Base-by-base conservation (phyloP, 495 filamentous ascomycete genomes). In the Penicillium maclennaniae region DNA sequence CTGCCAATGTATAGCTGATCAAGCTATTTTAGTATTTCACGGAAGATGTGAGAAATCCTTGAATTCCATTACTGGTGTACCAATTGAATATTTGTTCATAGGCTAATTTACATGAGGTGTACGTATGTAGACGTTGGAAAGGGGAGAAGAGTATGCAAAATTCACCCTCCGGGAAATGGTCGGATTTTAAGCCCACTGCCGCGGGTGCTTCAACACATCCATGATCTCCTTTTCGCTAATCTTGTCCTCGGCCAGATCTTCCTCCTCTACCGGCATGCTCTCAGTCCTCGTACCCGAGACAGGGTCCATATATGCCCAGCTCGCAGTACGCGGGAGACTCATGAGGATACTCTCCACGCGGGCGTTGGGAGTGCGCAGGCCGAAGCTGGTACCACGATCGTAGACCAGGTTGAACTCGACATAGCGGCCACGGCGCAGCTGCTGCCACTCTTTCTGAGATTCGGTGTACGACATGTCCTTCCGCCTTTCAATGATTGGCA, bases 371-470 rank as follows among this genome's bases (percentile, higher is more conserved):
- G 95, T 96, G 58, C 91, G 92, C 49, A 99, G 72, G 0, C 93
- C 93, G 68, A 99, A 99, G 44, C 87, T 86, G 6, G 93, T 99
- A 12, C 93, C 93, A 25, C 93, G 84, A 74, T 99, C 93, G 72
- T 99, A 91, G 43, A 99, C 88, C 16, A 99, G 80, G 72, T 99
- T 99, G 71, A 99, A 99, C 69, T 99, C 93, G 23, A 99, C 95
- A 70, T 99, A 99, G 59, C 87, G 77, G 31, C 95, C 93, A 45
- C 93, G 79, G 26, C 93, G 81, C 54, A 99, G 76, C 75, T 97
- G 93, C 69, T 99, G 93, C 93, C 93, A 99, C 52, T 87, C 79
- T 75, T 96, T 97, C 73, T 97, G 88, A 50, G 81, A 74, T 12
- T 83, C 83, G 0, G 87, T 89, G 59, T 83, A 99, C 0, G 87